Percentiles rank a stretch among this genome's conserved stretches.
Conservation (phyloP, 345 rosid species). For the Eucalyptus marginata region DNA sequence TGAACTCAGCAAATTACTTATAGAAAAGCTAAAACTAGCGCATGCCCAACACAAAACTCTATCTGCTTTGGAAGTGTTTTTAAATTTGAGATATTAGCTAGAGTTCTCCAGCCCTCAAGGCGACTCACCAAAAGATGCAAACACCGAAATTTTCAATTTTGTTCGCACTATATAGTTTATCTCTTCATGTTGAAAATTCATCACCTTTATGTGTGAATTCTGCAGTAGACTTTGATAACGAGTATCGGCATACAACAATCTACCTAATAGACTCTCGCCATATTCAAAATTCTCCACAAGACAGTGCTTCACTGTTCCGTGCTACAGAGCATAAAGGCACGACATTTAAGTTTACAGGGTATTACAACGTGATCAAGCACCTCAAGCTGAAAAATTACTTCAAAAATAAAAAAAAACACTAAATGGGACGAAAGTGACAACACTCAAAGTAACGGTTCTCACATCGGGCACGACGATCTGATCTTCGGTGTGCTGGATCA, state of each 20-base stretch:
- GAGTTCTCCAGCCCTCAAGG: not conserved
- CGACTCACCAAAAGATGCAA: not conserved
- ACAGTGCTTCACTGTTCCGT: not conserved
- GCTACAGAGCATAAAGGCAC: not conserved
- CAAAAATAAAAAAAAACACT: rapidly evolving
- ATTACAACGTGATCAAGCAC: not conserved
- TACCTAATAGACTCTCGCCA: not conserved
- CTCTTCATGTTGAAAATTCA: not conserved
- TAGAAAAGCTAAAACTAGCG: not conserved
- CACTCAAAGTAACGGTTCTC: not conserved
- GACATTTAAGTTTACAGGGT: not conserved
- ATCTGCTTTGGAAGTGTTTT: not conserved
- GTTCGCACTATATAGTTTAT: not conserved
- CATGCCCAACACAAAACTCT: not conserved
- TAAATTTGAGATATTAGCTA: not conserved
- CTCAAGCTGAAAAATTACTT: not conserved
- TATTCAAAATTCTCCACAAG: not conserved
- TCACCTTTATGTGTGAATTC: not conserved
- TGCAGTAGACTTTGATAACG: not conserved
- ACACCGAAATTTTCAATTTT: not conserved
- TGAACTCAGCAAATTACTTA: not conserved
- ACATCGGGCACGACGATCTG: constrained; percentile 85
- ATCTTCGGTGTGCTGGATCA: constrained; percentile 42
- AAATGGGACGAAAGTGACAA: not conserved
- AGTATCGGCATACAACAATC: not conserved